Base-by-base conservation (phyloP, 257 asterid species). In the Penstemon newberryi region DNA sequence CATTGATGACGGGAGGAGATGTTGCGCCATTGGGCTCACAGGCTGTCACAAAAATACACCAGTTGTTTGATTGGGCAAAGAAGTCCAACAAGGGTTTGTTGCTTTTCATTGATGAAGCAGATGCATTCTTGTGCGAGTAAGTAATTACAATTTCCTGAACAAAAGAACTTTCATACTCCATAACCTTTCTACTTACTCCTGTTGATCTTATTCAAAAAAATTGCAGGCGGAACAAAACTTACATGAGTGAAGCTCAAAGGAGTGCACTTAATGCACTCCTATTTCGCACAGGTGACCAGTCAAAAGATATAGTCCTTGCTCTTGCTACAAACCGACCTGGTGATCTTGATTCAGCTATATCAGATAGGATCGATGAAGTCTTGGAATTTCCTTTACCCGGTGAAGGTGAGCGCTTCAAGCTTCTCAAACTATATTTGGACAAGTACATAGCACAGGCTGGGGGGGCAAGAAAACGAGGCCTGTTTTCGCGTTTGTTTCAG, bases 221-320 rank as follows among this genome's bases (percentile, higher is more conserved):
- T 55, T 56, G 25, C 87, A 93, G 99, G 92, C 78, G 96, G 74
- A 93, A 93, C 71, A 93, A 88, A 83, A 93, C 94, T 40, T 93
- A 93, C 40, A 93, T 88, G 99, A 93, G 99, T 60, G 99, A 93
- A 82, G 99, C 99, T 67, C 97, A 90, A 75, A 87, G 99, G 83
- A 93, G 97, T 73, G 99, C 99, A 5, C 95, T 93, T 50, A 93
- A 93, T 12, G 99, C 96, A 8, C 96, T 93, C 61, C 89, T 93
- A 4, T 90, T 80, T 67, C 89, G 96, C 56, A 93, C 99, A 0
- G 97, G 97, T 60, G 99, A 90, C 81, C 99, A 90, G 78, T 93
- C 99, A 41, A 93, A 93, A 73, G 99, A 93, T 59, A 81, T 90
- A 52, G 97, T 93, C 72, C 95, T 93, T 47, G 97, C 99, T 18